Evolutionary conservation across 208 protist genomes (phyloP).

Genomic region (Wallacemonas sp.): DNA sequence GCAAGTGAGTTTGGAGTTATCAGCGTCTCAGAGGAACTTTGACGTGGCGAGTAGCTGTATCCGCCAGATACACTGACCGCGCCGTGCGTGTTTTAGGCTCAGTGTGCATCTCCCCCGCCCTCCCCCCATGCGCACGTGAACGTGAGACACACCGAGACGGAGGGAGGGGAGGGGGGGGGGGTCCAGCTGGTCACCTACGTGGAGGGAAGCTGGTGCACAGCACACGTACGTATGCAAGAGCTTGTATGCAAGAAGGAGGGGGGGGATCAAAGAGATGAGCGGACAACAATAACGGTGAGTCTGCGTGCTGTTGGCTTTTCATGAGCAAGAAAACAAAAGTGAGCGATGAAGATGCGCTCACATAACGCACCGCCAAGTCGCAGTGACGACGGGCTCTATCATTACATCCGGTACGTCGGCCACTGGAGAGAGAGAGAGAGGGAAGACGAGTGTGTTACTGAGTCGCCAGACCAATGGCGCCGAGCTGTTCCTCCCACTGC

Average conservation of each 20-base stretch:
- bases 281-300: too few species aligned
- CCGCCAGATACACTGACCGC: too few species aligned
- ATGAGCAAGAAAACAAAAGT: neutral
- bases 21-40: too few species aligned
- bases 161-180: neutral
- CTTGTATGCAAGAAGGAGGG: too few species aligned
- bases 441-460: conserved; percentile 9
- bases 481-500: conserved; percentile 61
- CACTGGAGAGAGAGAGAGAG: neutral
- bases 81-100: too few species aligned
- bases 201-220: neutral
- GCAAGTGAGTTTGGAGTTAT: conserved; percentile 8
- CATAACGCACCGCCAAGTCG: too few species aligned
- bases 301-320: too few species aligned
- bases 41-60: too few species aligned
- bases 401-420: neutral
- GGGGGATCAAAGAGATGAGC: too few species aligned
- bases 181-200: too few species aligned
- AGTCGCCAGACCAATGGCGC: conserved; percentile 37
- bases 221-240: too few species aligned
- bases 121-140: neutral
- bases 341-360: neutral
- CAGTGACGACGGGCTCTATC: too few species aligned
- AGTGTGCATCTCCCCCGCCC: neutral
- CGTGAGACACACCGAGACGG: neutral